A percentile compares a stretch with the other conserved stretches of the same genome.
Conservation (phyloP, 352 stramenopile species). For the Phytophthora fragariae region DNA sequence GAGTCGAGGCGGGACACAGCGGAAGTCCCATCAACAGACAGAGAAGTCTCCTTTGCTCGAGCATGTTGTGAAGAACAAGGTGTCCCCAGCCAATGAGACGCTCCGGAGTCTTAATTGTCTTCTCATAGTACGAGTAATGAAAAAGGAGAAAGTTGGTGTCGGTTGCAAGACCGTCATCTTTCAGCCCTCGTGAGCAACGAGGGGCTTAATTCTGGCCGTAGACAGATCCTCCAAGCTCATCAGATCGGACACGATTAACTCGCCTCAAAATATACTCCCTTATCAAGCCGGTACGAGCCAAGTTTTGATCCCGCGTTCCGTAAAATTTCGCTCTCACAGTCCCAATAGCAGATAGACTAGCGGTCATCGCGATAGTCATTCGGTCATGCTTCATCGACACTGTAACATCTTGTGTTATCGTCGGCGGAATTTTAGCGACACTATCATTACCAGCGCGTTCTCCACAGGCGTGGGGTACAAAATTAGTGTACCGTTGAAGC, state of each 20-base stretch:
- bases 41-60: conserved; percentile 7
- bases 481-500: neutral
- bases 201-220: conserved; percentile 1
- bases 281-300: neutral
- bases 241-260: neutral
- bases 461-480: neutral
- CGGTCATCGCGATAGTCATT: neutral
- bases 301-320: neutral
- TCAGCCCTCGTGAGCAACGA: neutral
- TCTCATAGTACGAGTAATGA: neutral
- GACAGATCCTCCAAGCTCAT: conserved; percentile 5
- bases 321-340: neutral
- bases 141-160: neutral
- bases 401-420: neutral
- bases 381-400: neutral
- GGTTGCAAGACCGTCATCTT: neutral
- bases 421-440: neutral
- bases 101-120: neutral
- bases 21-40: conserved; percentile 44
- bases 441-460: too few species aligned
- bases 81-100: neutral
- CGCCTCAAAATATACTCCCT: neutral
- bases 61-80: neutral
- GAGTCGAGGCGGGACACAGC: conserved; percentile 17
- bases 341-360: neutral